Evolutionary conservation across 306 rosid genomes (phyloP).

Genomic region (Fragaria iinumae): DNA sequence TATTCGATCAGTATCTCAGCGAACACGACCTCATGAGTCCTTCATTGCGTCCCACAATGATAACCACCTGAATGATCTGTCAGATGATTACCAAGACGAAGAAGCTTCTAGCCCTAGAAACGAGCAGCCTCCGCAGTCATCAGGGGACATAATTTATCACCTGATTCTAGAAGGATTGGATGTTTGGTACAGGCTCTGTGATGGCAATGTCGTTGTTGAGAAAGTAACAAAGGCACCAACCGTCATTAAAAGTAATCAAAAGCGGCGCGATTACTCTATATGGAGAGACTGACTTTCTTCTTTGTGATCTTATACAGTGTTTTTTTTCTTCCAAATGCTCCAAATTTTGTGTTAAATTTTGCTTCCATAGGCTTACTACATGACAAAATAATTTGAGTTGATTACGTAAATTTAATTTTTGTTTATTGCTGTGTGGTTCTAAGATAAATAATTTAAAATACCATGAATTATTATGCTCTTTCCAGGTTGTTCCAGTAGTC

Average conservation of each 20-base stretch:
- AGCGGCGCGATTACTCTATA: slow-evolving; percentile 39
- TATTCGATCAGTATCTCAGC: slow-evolving; percentile 78
- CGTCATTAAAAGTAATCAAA: slow-evolving; percentile 26
- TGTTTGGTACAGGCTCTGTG: slow-evolving; percentile 59
- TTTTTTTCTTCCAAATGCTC: neutral
- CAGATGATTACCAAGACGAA: slow-evolving; percentile 44
- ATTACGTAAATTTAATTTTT: neutral
- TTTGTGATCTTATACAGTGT: neutral
- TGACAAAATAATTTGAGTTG: neutral
- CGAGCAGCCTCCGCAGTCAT: slow-evolving; percentile 25
- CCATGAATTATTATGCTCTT: too few species aligned
- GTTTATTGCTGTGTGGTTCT: neutral
- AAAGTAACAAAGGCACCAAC: slow-evolving; percentile 38
- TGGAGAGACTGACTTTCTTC: slow-evolving; percentile 37
- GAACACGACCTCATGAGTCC: slow-evolving; percentile 57
- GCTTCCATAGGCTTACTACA: neutral
- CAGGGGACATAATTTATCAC: slow-evolving; percentile 54
- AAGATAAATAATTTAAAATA: too few species aligned
- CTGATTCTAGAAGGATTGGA: slow-evolving; percentile 71
- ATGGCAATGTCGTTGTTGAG: slow-evolving; percentile 58
- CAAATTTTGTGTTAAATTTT: neutral
- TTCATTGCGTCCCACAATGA: slow-evolving; percentile 30
- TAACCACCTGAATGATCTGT: slow-evolving; percentile 26
- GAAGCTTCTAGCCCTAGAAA: slow-evolving; percentile 28
- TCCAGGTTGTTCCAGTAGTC: too few species aligned